Conservation (phyloP, 257 asterid genomes). For the Misopates orontium region DNA sequence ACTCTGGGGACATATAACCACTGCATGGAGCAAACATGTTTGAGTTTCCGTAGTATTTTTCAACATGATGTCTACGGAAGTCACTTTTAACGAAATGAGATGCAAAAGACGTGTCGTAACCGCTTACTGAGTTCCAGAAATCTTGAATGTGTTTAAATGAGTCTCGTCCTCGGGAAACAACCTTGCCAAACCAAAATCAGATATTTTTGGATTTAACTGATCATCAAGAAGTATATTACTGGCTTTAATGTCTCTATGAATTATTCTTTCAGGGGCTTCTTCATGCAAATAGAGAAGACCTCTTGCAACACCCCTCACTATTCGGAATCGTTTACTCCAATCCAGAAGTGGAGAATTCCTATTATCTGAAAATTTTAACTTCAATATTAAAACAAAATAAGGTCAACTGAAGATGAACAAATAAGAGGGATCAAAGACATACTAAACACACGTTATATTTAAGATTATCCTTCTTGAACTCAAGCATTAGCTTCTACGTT, state of each 20-base stretch:
- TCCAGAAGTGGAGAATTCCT: constrained; percentile 51
- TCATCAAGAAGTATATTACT: constrained; percentile 85
- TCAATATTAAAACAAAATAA: constrained; percentile 18
- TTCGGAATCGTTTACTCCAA: constrained; percentile 57
- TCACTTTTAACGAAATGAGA: constrained; percentile 13
- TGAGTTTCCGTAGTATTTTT: constrained; percentile 10
- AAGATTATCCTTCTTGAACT: neutral
- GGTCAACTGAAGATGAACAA: too few relatives aligned
- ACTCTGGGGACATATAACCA: constrained; percentile 95
- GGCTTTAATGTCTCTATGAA: constrained; percentile 87
- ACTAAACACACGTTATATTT: neutral
- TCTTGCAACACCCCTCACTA: constrained; percentile 66
- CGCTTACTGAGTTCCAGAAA: constrained; percentile 82
- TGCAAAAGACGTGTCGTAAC: constrained; percentile 6
- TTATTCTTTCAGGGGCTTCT: constrained; percentile 84
- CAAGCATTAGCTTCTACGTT: neutral
- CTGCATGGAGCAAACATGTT: constrained; percentile 40
- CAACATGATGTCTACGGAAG: neutral
- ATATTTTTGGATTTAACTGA: constrained; percentile 71
- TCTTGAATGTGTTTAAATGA: constrained; percentile 67
- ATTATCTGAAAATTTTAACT: constrained; percentile 47
- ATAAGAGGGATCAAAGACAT: neutral
- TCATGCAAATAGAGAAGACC: constrained; percentile 89
- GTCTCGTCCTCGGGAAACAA: constrained; percentile 80
- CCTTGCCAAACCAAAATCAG: constrained; percentile 92